Conservation (phyloP, 2,329 filamentous ascomycete genomes). For the Blumeria graminis region DNA sequence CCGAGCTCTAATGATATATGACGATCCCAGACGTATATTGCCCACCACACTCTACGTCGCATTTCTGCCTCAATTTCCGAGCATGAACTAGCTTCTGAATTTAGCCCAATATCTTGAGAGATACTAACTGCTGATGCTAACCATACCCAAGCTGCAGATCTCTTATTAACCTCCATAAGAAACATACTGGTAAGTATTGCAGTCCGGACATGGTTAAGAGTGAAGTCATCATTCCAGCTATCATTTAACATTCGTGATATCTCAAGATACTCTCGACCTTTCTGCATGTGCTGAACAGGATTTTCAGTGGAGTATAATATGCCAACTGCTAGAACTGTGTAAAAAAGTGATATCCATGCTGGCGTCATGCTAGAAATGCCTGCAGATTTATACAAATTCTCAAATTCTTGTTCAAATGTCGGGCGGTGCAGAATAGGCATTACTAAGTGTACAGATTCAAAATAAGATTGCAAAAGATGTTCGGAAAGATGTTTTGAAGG, state of each 20-base stretch:
- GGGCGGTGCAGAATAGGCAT: conserved; percentile 80
- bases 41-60: conserved; percentile 80
- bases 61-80: conserved; percentile 61
- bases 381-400: conserved; percentile 46
- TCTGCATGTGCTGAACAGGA: conserved; percentile 27
- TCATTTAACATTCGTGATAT: conserved; percentile 46
- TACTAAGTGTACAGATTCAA: conserved; percentile 50
- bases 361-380: conserved; percentile 34
- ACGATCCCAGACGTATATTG: conserved; percentile 72
- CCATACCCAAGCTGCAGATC: conserved; percentile 69
- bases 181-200: conserved; percentile 55
- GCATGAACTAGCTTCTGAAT: conserved; percentile 50
- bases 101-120: conserved; percentile 63
- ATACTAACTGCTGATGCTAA: conserved; percentile 56
- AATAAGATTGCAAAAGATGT: conserved; percentile 51
- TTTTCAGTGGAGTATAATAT: conserved; percentile 42
- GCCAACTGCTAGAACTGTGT: conserved; percentile 61
- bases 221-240: conserved; percentile 58
- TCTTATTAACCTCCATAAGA: conserved; percentile 65
- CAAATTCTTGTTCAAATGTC: conserved; percentile 51
- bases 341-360: conserved; percentile 60
- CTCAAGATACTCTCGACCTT: conserved; percentile 44
- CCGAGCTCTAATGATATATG: conserved; percentile 59
- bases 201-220: conserved; percentile 49
- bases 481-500: conserved; percentile 49